These are phyloP conservation scores for Phalaenopsis equestris DNA, from an alignment of 106 monocot genomes.

Conservation along the genomic window DNA sequence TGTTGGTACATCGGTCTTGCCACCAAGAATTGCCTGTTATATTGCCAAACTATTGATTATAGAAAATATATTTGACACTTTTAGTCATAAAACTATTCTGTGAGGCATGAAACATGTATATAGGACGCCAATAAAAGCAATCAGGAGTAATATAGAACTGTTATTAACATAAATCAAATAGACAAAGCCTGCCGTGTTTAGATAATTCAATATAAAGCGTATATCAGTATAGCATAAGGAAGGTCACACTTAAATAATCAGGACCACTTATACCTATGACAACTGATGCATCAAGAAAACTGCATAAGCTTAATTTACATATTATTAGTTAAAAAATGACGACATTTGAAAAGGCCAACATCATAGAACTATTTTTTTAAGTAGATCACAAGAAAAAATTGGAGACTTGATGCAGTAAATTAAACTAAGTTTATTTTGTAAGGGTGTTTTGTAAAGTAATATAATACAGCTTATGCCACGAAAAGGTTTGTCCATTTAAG, in stretches of 20 bases:
- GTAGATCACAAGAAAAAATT: neutral
- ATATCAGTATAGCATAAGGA: neutral
- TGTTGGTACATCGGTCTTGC: constrained; percentile 77
- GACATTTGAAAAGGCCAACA: neutral
- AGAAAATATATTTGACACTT: neutral
- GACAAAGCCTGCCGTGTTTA: neutral
- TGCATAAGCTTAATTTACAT: neutral
- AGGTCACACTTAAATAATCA: neutral
- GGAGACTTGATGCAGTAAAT: neutral
- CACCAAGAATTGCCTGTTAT: constrained; percentile 93
- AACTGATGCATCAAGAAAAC: neutral
- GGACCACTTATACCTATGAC: neutral
- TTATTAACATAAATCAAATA: neutral
- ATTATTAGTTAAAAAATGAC: neutral
- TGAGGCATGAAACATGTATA: neutral
- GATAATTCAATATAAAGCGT: neutral
- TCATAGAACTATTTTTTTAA: neutral
- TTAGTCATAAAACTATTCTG: neutral
- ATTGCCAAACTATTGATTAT: neutral
- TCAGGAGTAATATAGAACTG: neutral
- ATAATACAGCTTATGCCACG: neutral
- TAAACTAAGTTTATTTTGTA: neutral
- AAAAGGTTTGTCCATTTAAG: neutral
- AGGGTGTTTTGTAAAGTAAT: neutral
- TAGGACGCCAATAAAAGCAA: neutral